These are phyloP conservation scores for Rhynchosporium graminicola DNA, from an alignment of 2,329 filamentous ascomycete species.

Conservation along the genomic window DNA sequence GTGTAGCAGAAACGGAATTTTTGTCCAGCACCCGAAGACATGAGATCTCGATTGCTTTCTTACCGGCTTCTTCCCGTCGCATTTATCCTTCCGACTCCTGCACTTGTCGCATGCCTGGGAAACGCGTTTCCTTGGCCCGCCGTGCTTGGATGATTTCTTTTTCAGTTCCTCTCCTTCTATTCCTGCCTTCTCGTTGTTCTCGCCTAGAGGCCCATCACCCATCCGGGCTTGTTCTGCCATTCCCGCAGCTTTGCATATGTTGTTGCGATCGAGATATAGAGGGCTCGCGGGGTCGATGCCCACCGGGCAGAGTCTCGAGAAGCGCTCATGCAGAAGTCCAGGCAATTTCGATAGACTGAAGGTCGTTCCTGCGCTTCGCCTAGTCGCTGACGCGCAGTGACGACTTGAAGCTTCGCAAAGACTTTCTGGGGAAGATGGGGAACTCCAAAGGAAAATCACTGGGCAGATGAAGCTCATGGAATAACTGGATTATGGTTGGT, in stretches of 20 bases:
- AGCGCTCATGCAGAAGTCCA: conserved; percentile 14
- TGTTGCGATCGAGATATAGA: conserved; percentile 7
- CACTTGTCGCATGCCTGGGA: conserved; percentile 58
- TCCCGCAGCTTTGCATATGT: neutral
- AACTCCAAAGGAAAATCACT: conserved; percentile 1
- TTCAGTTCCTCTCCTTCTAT: conserved; percentile 20
- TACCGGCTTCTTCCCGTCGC: conserved; percentile 58
- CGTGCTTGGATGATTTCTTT: conserved; percentile 30
- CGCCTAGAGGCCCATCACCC: conserved; percentile 20
- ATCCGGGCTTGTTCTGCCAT: conserved; percentile 22
- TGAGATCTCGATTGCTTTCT: conserved; percentile 3
- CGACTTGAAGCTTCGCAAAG: conserved; percentile 10
- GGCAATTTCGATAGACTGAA: neutral
- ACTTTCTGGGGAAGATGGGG: conserved; percentile 14
- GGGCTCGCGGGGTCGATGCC: conserved; percentile 12
- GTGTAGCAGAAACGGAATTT: neutral
- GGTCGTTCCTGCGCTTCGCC: neutral
- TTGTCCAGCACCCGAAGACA: too few relatives aligned
- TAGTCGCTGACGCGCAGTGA: conserved; percentile 8
- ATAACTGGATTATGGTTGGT: conserved; percentile 2
- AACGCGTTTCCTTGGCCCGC: conserved; percentile 41
- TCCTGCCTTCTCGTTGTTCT: conserved; percentile 19
- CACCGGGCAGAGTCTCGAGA: conserved; percentile 18
- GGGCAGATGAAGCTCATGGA: neutral
- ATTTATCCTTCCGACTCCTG: conserved; percentile 57